Evolutionary conservation across 306 rosid species (phyloP).

Genomic region (Senna siamea): DNA sequence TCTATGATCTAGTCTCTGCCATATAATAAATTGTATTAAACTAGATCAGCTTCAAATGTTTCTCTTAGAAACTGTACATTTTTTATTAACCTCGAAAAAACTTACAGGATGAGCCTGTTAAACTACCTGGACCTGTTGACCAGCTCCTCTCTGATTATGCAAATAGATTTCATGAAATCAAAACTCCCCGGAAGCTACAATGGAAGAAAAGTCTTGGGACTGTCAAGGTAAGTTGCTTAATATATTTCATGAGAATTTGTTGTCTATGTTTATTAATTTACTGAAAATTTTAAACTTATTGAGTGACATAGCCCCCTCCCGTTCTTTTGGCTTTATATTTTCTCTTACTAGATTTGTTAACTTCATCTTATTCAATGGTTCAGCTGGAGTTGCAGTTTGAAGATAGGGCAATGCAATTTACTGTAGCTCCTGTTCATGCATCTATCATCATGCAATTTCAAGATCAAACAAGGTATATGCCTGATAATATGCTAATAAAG

Average conservation of each 20-base stretch:
- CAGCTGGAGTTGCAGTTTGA: slow-evolving; percentile 95
- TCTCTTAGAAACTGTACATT: not conserved
- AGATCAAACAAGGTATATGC: slow-evolving; percentile 65
- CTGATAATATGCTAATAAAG: not conserved
- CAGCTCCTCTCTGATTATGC: slow-evolving; percentile 85
- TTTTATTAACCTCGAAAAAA: slow-evolving; percentile 38
- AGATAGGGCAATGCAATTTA: slow-evolving; percentile 79
- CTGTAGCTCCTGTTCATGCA: slow-evolving; percentile 84
- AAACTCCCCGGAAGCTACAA: slow-evolving; percentile 91
- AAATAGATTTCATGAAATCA: slow-evolving; percentile 86
- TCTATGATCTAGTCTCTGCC: slow-evolving; percentile 6
- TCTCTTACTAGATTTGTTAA: slow-evolving; percentile 5
- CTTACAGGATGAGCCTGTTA: slow-evolving; percentile 83
- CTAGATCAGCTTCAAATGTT: slow-evolving; percentile 29
- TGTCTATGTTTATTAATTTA: not conserved
- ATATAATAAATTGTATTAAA: slow-evolving; percentile 16
- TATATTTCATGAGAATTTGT: not conserved
- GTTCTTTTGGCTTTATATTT: slow-evolving; percentile 17
- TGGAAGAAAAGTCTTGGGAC: slow-evolving; percentile 96
- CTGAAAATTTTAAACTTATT: slow-evolving; percentile 9
- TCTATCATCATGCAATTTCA: slow-evolving; percentile 86
- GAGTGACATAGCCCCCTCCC: slow-evolving; percentile 4
- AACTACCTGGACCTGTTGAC: slow-evolving; percentile 72
- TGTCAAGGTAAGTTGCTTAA: slow-evolving; percentile 71
- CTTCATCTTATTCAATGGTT: slow-evolving; percentile 29